Evolutionary conservation across 169 alveolate genomes (phyloP).

Genomic region (Babesia sp.): DNA sequence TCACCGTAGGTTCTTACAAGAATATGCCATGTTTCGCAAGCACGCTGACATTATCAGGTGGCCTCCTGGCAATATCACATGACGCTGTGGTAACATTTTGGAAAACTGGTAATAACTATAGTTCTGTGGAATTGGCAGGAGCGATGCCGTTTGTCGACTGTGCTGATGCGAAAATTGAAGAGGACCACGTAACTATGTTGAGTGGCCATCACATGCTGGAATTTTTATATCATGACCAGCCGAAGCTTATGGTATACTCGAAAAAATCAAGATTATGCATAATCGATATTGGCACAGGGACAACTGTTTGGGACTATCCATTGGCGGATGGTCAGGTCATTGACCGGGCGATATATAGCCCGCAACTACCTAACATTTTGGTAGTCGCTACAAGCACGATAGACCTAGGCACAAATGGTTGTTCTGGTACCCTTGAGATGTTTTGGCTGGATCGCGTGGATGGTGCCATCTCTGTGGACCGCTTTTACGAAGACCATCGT

Average conservation of each 20-base stretch:
- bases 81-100: slow-evolving; percentile 40
- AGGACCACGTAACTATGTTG: neutral
- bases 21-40: slow-evolving; percentile 45
- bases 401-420: slow-evolving; percentile 1
- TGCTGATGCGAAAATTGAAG: neutral
- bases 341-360: slow-evolving; percentile 8
- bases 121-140: slow-evolving; percentile 3
- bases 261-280: neutral
- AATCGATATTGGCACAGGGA: slow-evolving; percentile 7
- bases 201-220: neutral
- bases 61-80: slow-evolving; percentile 30
- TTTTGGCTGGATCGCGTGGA: slow-evolving; percentile 4
- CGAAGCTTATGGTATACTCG: slow-evolving; percentile 14
- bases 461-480: neutral
- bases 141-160: slow-evolving; percentile 12
- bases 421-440: slow-evolving; percentile 33
- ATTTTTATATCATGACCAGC: slow-evolving; percentile 36
- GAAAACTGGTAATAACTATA: neutral
- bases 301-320: slow-evolving; percentile 25
- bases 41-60: neutral
- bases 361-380: slow-evolving; percentile 30
- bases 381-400: slow-evolving; percentile 20
- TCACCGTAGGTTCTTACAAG: slow-evolving; percentile 36
- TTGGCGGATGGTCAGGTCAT: slow-evolving; percentile 20
- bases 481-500: slow-evolving; percentile 7